Evolutionary conservation across 23 red algal species (phyloP), one percentile per base, ranked within the genome.

Genomic region (Agarophyton chilense): DNA sequence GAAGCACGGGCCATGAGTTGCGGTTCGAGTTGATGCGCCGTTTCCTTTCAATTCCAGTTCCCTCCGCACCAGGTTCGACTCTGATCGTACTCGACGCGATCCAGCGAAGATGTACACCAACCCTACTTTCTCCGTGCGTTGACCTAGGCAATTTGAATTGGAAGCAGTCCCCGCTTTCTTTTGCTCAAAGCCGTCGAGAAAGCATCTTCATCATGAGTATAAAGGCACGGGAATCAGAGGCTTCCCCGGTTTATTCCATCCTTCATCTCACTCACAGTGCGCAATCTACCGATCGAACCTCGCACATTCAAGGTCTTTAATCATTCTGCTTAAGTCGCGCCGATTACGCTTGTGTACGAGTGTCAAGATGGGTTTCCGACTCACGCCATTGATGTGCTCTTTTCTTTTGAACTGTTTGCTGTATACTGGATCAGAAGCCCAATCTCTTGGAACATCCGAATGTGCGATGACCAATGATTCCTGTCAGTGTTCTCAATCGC

Each of bases 391-490:
- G 1, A 8, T 61, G 25, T 61, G 22, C 29, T 29, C 29, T 7
- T 3, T 31, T 31, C 10, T 61, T 4, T 61, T 42, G 65, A 43
- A 8, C 65, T 41, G 12, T 44, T 24, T 43, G 1, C 8, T 72
- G 65, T 43, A 9, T 19, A 25, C 65, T 18, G 1, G 9, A 32
- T 72, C 65, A 16, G 4, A 43, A 4, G 65, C 65, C 35, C 65
- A 72, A 72, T 32, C 65, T 42, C 18, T 44, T 21, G 65, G 18
- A 42, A 72, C 9, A 8, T 72, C 65, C 17, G 65, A 72, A n/a
- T 86, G 81, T 50, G 21, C 50, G 12, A 65, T 71, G 8, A 70
- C 60, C 22, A 54, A 72, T 29, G 60, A 42, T 45, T 65, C 38
- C 10, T 86, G 60, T 39, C 81, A 35, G 42, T 86, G 62, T 26